Evolutionary conservation across 345 rosid species (phyloP).

Genomic region (Turritis glabra): DNA sequence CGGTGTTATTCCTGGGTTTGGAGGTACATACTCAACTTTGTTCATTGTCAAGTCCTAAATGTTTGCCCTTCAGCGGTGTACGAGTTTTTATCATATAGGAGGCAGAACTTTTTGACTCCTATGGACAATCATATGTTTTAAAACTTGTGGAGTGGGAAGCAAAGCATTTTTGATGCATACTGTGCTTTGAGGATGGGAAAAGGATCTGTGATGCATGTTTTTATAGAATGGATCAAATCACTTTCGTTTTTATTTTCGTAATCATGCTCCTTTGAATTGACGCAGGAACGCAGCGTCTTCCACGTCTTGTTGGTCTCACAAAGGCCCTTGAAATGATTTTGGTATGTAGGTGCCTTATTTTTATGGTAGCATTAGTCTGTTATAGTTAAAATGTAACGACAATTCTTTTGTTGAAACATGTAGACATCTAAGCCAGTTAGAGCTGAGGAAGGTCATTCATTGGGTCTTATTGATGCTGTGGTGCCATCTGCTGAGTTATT

Average conservation of each 20-base stretch:
- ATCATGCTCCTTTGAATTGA: slow-evolving; percentile 39
- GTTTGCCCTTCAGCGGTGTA: background rate
- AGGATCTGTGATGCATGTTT: slow-evolving; percentile 5
- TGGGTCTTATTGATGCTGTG: slow-evolving; percentile 85
- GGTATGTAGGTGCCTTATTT: slow-evolving; percentile 49
- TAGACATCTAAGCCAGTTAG: slow-evolving; percentile 84
- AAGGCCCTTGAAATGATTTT: slow-evolving; percentile 97
- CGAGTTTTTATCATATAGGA: background rate
- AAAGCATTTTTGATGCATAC: background rate
- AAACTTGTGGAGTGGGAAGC: background rate
- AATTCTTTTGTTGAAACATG: slow-evolving; percentile 2
- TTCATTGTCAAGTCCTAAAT: background rate
- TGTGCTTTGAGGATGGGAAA: background rate
- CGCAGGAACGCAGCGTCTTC: slow-evolving; percentile 97
- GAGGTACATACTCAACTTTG: slow-evolving; percentile 56
- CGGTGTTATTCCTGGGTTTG: slow-evolving; percentile 95
- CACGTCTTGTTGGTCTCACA: slow-evolving; percentile 95
- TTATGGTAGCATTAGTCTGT: slow-evolving; percentile 20
- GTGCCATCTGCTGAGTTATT: slow-evolving; percentile 68
- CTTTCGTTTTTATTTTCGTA: background rate
- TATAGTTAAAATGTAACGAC: slow-evolving; percentile 1
- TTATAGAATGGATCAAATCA: slow-evolving; percentile 5
- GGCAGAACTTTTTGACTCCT: background rate
- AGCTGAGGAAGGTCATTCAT: slow-evolving; percentile 65
- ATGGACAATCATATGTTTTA: background rate